These are phyloP conservation scores for Pichia sp. DNA, from an alignment of 1,139 yeast genomes.

Conservation along the genomic window DNA sequence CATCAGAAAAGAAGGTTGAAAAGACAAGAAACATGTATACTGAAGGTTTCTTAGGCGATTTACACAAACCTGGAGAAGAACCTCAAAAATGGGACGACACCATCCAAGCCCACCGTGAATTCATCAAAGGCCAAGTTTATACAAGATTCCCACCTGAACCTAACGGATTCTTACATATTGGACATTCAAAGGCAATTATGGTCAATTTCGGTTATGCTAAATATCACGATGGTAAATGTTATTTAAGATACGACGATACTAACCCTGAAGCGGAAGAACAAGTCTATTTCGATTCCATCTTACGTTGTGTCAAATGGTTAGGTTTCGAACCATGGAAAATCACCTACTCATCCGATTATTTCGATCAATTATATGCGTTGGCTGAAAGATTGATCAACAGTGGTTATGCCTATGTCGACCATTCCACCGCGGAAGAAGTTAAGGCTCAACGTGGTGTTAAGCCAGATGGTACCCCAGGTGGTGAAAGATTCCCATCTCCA, in stretches of 20 bases:
- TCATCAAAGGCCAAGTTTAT: constrained; percentile 87
- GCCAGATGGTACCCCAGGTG: constrained; percentile 91
- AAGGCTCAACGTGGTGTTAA: constrained; percentile 86
- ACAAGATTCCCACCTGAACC: constrained; percentile 96
- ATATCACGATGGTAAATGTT: constrained; percentile 89
- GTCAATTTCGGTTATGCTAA: constrained; percentile 95
- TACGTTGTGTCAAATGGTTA: constrained; percentile 85
- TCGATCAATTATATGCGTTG: constrained; percentile 79
- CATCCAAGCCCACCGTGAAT: constrained; percentile 73
- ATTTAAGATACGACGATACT: constrained; percentile 95
- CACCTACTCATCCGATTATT: constrained; percentile 96
- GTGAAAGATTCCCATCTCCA: constrained; percentile 79
- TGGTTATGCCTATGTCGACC: constrained; percentile 87
- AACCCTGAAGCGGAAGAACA: constrained; percentile 91
- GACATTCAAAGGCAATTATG: constrained; percentile 97
- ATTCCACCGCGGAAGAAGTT: constrained; percentile 90
- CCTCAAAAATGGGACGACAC: constrained; percentile 87
- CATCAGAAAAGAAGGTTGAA: constrained; percentile 28
- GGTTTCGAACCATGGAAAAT: constrained; percentile 92
- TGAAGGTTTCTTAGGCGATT: constrained; percentile 94
- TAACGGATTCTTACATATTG: constrained; percentile 94
- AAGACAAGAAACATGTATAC: constrained; percentile 78
- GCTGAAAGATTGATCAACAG: constrained; percentile 75
- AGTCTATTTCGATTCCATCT: constrained; percentile 79
- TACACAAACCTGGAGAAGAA: constrained; percentile 95